phyloP scores from a whole-genome alignment of 176 grass and related monocot species.

The Oryza coarctata region DNA sequence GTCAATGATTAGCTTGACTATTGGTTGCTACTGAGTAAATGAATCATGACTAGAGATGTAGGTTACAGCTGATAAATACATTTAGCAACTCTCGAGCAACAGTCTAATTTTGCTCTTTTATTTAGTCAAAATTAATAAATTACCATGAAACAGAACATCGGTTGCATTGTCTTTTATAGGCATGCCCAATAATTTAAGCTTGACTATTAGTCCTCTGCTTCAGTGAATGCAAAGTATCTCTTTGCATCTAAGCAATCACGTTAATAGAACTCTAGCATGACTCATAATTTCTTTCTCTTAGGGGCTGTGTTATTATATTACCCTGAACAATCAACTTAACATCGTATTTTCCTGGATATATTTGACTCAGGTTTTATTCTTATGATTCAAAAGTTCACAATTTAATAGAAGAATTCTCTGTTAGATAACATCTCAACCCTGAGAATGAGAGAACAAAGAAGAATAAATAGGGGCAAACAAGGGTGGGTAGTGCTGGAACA shows the following conservation, averaged over 20 bases:
- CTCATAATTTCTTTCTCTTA: neutral
- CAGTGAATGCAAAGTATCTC: neutral
- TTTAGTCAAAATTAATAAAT: neutral
- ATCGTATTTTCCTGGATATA: constrained; percentile 9
- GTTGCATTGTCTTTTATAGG: constrained; percentile 20
- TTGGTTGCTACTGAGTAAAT: constrained; percentile 10
- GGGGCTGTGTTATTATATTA: neutral
- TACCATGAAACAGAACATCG: neutral
- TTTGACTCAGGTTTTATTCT: neutral
- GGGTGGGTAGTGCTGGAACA: constrained; percentile 11
- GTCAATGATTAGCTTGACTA: constrained; percentile 13
- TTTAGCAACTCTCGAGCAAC: neutral
- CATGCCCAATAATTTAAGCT: neutral
- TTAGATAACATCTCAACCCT: constrained; percentile 10
- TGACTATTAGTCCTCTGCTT: neutral
- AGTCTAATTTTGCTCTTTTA: constrained; percentile 1
- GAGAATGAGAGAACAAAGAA: constrained; percentile 16
- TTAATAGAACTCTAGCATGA: neutral
- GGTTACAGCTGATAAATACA: neutral
- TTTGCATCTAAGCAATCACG: neutral
- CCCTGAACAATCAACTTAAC: neutral
- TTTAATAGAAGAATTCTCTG: neutral
- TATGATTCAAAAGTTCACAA: neutral
- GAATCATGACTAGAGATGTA: neutral
- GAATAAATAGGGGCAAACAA: neutral